These are phyloP conservation scores for Pseudonitzschia multistriata DNA, from an alignment of 108 stramenopile species.

Conservation along the genomic window DNA sequence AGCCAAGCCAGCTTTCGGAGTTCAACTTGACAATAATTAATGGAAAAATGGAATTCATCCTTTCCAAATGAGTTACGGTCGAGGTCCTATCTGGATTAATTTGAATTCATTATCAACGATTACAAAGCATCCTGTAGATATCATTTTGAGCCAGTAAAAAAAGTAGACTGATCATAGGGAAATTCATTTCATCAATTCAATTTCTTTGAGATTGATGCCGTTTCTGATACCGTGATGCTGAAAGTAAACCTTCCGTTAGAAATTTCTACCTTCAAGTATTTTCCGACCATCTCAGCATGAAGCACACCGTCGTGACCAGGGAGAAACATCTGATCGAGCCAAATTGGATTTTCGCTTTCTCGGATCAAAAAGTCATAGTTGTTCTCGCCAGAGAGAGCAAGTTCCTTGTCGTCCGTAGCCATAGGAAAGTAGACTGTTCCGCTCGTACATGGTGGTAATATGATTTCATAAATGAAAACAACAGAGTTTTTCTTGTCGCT, in stretches of 20 bases:
- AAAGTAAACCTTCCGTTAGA: conserved; percentile 8
- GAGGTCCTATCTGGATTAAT: too few species aligned
- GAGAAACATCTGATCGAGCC: neutral
- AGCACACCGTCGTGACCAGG: neutral
- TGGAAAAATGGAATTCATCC: too few species aligned
- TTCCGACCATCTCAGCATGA: neutral
- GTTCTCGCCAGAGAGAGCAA: neutral
- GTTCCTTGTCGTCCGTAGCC: conserved; percentile 9
- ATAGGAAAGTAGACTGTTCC: conserved; percentile 10
- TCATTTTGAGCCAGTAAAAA: neutral
- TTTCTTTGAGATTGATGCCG: neutral
- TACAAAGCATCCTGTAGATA: neutral
- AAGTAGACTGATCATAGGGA: neutral
- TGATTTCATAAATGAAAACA: neutral
- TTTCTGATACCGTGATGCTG: neutral
- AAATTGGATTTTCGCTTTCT: neutral
- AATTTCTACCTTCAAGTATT: neutral
- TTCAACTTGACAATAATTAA: too few species aligned
- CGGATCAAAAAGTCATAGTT: neutral
- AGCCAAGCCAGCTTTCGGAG: too few species aligned
- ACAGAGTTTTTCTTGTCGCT: neutral
- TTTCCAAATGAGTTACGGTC: too few species aligned
- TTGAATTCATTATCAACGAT: too few species aligned
- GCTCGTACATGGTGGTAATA: conserved; percentile 7
- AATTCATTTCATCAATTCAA: neutral